Evolutionary conservation across 2,329 filamentous ascomycete species (phyloP).

Genomic region (Aspergillus quadricinctus): DNA sequence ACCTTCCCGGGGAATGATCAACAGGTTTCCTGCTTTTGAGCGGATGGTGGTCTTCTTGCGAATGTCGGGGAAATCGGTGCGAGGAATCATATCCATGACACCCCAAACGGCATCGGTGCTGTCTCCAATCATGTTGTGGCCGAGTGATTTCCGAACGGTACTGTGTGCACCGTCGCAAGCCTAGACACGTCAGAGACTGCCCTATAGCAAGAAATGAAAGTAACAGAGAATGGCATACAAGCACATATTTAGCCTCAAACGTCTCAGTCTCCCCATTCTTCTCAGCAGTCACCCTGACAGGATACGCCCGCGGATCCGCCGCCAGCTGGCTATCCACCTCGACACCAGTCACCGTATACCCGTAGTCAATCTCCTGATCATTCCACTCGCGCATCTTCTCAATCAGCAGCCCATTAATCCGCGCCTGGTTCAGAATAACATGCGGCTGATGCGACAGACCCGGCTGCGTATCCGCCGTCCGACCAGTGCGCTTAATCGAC

Average conservation of each 20-base stretch:
- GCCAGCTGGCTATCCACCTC: conserved; percentile 45
- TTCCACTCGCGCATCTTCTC: conserved; percentile 43
- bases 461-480: conserved; percentile 51
- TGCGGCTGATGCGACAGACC: conserved; percentile 53
- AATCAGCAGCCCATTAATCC: conserved; percentile 53
- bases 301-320: conserved; percentile 37
- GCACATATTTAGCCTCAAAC: conserved; percentile 49
- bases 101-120: conserved; percentile 56
- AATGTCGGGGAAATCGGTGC: conserved; percentile 49
- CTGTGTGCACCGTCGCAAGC: conserved; percentile 49
- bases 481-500: conserved; percentile 45
- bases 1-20: conserved; percentile 53
- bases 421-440: conserved; percentile 55
- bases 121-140: conserved; percentile 56
- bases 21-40: conserved; percentile 42
- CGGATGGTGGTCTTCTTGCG: conserved; percentile 48
- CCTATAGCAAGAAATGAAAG: background rate
- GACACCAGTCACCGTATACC: conserved; percentile 48
- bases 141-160: conserved; percentile 35
- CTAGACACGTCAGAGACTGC: conserved; percentile 14
- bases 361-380: conserved; percentile 51
- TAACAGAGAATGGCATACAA: conserved; percentile 38
- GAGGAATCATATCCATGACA: conserved; percentile 50
- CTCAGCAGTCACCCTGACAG: conserved; percentile 43
- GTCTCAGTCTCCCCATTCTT: conserved; percentile 38